Conservation (phyloP, 495 filamentous ascomycete species). For the Daldinia decipiens region DNA sequence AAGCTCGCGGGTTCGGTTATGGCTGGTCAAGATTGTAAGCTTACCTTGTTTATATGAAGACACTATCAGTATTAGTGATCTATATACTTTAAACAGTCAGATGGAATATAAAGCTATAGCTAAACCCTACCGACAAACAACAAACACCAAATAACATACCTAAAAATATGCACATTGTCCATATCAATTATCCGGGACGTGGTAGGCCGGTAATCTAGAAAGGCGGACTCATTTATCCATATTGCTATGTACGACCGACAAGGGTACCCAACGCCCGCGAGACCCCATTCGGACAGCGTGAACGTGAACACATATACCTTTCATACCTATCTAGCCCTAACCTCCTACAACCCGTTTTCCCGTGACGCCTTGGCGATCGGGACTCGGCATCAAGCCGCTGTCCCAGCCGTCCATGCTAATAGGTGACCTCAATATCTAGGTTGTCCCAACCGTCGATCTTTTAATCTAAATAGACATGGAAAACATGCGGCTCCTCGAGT, state of each 20-base stretch:
- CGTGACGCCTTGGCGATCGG: slow-evolving; percentile 1
- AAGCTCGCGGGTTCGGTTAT: not conserved
- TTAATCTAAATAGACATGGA: slow-evolving; percentile 4
- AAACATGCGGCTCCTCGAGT: slow-evolving; percentile 22
- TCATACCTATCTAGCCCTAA: not conserved
- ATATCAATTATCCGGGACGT: slow-evolving; percentile 33
- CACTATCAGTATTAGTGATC: not conserved
- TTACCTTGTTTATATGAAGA: not conserved
- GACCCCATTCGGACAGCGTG: slow-evolving; percentile 19
- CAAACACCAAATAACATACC: not conserved
- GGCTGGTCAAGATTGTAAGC: not conserved
- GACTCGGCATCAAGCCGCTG: slow-evolving; percentile 24
- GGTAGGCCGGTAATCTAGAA: slow-evolving; percentile 25
- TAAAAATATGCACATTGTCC: slow-evolving; percentile 20
- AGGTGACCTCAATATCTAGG: slow-evolving; percentile 15
- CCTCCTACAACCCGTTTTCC: not conserved
- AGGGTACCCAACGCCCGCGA: slow-evolving; percentile 20
- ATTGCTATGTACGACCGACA: slow-evolving; percentile 28
- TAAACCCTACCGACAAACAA: not conserved
- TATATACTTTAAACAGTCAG: not conserved
- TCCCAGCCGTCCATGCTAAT: slow-evolving; percentile 10
- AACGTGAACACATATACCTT: slow-evolving; percentile 9
- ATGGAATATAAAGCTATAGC: not conserved
- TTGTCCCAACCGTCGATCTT: slow-evolving; percentile 1
- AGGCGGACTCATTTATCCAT: slow-evolving; percentile 32